Base-by-base conservation (phyloP, 441 rosid genomes). In the Pelargonium australe region DNA sequence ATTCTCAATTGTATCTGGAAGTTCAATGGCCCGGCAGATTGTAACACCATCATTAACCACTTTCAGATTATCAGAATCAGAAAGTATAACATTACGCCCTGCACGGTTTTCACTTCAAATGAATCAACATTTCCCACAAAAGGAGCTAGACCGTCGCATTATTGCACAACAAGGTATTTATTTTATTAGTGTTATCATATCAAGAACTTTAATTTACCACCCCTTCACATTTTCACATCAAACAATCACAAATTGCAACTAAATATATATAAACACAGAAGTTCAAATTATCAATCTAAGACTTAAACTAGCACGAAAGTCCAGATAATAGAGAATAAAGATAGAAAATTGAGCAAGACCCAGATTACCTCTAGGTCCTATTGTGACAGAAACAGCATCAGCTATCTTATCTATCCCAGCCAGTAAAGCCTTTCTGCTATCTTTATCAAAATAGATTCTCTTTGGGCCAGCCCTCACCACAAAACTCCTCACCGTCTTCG, bases 371-470 rank as follows among this genome's bases (percentile, higher is more conserved):
- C 81, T 80, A n/a, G 97, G 98, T 0, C 96, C 96, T 53, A 89
- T 80, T 65, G 98, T 94, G 70, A 80, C 77, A 76, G 98, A 86
- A 72, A 94, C 97, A 75, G 96, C 93, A 79, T 88, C 95, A 47
- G 97, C 95, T 69, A 94, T 73, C 79, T 91, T 89, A 82, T 94
- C 92, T 25, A 94, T 89, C 63, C 97, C 99, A 61, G 86, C 87
- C 71, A 82, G 96, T 55, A 94, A 72, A 23, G 87, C 87, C 44
- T 83, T 85, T 68, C 91, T 85, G 72, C 99, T 80, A 64, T 86
- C 81, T 78, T 73, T 83, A 6, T 95, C 99, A 43, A 80, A 85
- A 43, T 81, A 78, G 64, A 91, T 84, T 79, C 75, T 88, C 84
- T 87, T 91, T 7, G 90, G 83, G 9, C 92, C 96, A 17, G 97